Evolutionary conservation across 352 stramenopile species (phyloP).

Genomic region (Pythium myriotylum): DNA sequence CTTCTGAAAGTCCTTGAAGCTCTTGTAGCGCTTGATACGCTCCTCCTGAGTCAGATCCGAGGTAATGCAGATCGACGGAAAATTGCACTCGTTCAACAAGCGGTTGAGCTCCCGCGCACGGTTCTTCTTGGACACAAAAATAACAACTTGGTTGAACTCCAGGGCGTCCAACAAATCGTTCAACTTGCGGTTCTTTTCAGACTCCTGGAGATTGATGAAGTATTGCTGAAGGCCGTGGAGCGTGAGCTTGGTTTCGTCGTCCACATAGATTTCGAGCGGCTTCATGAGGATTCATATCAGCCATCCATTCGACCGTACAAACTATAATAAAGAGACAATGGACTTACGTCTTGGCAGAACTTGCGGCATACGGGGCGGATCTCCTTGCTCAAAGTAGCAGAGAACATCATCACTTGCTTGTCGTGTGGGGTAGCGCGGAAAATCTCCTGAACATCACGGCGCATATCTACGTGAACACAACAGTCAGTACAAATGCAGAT

Average conservation of each 20-base stretch:
- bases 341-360: conserved; percentile 98
- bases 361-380: conserved; percentile 99
- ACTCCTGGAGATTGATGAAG: conserved; percentile 98
- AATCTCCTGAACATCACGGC: conserved; percentile 99
- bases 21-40: conserved; percentile 98
- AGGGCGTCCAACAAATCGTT: conserved; percentile 99
- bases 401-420: conserved; percentile 99
- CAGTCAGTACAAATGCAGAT: not conserved
- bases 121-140: conserved; percentile 98
- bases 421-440: conserved; percentile 99
- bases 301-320: not conserved
- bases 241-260: conserved; percentile 99
- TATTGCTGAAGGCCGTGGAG: conserved; percentile 99
- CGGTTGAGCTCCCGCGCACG: conserved; percentile 97
- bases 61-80: conserved; percentile 99
- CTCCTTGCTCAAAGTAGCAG: conserved; percentile 98
- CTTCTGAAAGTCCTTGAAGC: conserved; percentile 99
- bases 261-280: conserved; percentile 99
- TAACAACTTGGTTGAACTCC: conserved; percentile 99
- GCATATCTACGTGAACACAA: conserved; percentile 90
- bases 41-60: conserved; percentile 97
- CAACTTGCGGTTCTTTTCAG: conserved; percentile 99
- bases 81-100: conserved; percentile 99
- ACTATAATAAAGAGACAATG: not conserved
- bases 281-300: conserved; percentile 28